These are phyloP conservation scores for Trichoderma arundinaceum DNA, from an alignment of 2,329 filamentous ascomycete species.

Conservation along the genomic window DNA sequence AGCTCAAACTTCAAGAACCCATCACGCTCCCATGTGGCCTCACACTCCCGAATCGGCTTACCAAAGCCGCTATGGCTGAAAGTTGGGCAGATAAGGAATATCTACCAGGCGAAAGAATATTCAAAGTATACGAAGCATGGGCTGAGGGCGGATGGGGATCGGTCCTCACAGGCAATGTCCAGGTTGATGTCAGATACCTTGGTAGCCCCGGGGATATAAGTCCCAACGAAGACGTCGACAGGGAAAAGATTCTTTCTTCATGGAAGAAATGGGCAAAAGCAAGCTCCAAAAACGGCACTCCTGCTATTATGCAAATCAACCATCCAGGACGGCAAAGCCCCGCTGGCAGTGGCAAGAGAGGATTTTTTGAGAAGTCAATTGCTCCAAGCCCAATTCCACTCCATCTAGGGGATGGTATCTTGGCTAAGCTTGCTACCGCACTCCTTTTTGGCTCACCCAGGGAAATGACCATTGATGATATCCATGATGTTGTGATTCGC, in stretches of 20 bases:
- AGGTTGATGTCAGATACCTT: constrained; percentile 49
- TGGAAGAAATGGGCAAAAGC: constrained; percentile 49
- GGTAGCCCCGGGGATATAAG: constrained; percentile 45
- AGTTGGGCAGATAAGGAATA: constrained; percentile 48
- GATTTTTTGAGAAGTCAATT: constrained; percentile 48
- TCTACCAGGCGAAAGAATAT: constrained; percentile 51
- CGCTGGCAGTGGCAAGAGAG: constrained; percentile 45
- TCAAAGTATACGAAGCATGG: constrained; percentile 59
- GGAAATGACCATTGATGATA: constrained; percentile 61
- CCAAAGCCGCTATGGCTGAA: constrained; percentile 59
- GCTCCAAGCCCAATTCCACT: constrained; percentile 53
- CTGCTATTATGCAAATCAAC: constrained; percentile 52
- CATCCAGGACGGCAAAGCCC: constrained; percentile 56
- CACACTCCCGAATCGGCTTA: constrained; percentile 60
- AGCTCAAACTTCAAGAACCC: constrained; percentile 40
- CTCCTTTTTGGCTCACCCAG: constrained; percentile 60
- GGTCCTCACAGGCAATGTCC: constrained; percentile 57
- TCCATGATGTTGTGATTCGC: constrained; percentile 56
- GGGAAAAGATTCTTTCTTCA: constrained; percentile 40
- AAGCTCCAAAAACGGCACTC: constrained; percentile 44
- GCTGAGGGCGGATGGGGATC: constrained; percentile 59
- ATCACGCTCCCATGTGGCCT: constrained; percentile 61
- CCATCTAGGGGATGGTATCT: constrained; percentile 47
- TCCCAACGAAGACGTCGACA: constrained; percentile 42
- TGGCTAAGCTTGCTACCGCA: constrained; percentile 42